Conservation (phyloP, 257 asterid species). For the Lantana camara region DNA sequence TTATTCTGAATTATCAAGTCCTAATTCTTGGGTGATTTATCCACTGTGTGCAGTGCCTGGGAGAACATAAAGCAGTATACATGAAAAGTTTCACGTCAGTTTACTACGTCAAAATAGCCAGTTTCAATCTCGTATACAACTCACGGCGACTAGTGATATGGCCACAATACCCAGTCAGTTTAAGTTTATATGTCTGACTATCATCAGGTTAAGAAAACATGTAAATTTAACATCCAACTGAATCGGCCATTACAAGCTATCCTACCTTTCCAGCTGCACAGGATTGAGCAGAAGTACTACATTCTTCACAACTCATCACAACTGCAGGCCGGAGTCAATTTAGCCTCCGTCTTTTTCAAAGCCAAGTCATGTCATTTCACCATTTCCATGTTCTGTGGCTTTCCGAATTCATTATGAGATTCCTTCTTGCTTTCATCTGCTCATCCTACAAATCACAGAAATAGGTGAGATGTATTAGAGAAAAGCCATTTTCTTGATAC, state of each 20-base stretch:
- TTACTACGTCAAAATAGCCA: no score
- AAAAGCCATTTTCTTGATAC: neutral
- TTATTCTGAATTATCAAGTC: conserved; percentile 37
- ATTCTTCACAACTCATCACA: conserved; percentile 39
- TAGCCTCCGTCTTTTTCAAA: conserved; percentile 44
- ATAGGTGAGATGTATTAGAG: conserved; percentile 30
- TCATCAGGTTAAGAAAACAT: neutral
- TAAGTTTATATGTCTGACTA: neutral
- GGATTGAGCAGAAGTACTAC: conserved; percentile 46
- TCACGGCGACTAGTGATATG: no score
- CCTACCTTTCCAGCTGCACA: conserved; percentile 58
- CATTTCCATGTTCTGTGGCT: conserved; percentile 39
- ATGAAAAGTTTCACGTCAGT: no score
- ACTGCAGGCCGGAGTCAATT: conserved; percentile 30
- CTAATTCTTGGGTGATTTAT: conserved; percentile 45
- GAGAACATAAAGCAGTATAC: conserved; percentile 27
- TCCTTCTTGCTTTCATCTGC: conserved; percentile 47
- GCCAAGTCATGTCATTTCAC: conserved; percentile 38
- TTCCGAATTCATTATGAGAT: conserved; percentile 37
- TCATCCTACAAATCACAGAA: conserved; percentile 50
- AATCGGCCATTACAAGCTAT: conserved; percentile 12
- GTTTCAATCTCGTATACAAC: no score
- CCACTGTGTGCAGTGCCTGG: conserved; percentile 57
- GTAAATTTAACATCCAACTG: conserved; percentile 14
- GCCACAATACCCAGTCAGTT: neutral